Evolutionary conservation across 805 yeast species (phyloP).

Genomic region (Wickerhamomyces alni): DNA sequence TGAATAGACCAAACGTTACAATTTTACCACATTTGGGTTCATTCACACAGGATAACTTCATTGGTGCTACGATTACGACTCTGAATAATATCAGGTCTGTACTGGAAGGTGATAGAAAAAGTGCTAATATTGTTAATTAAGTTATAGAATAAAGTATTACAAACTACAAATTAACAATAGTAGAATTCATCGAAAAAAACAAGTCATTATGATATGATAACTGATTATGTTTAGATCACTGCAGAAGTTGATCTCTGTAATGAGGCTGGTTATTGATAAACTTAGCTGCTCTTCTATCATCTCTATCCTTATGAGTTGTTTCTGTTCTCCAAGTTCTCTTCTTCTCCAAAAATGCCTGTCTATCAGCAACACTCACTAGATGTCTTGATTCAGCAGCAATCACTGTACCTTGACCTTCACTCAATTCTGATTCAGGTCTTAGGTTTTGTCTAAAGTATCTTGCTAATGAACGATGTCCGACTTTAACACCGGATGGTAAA

Average conservation of each 20-base stretch:
- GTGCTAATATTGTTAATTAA: not conserved
- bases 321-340: slow-evolving; percentile 68
- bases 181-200: not conserved
- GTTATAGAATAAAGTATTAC: no score
- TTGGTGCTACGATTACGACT: not conserved
- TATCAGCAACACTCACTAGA: slow-evolving; percentile 33
- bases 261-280: slow-evolving; percentile 85
- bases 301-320: slow-evolving; percentile 43
- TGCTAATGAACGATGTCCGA: slow-evolving; percentile 82
- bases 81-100: not conserved
- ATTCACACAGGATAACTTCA: slow-evolving; percentile 44
- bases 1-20: slow-evolving; percentile 55
- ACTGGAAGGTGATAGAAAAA: not conserved
- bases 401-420: slow-evolving; percentile 81
- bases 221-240: slow-evolving; percentile 15
- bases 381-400: slow-evolving; percentile 77
- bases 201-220: not conserved
- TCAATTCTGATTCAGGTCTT: slow-evolving; percentile 47
- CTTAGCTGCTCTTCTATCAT: slow-evolving; percentile 60
- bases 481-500: slow-evolving; percentile 75
- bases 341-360: slow-evolving; percentile 39
- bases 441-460: slow-evolving; percentile 75
- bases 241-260: slow-evolving; percentile 73
- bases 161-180: not conserved
- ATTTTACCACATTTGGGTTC: slow-evolving; percentile 71